Conservation (phyloP, 352 stramenopile genomes). For the Phytophthora sojae region DNA sequence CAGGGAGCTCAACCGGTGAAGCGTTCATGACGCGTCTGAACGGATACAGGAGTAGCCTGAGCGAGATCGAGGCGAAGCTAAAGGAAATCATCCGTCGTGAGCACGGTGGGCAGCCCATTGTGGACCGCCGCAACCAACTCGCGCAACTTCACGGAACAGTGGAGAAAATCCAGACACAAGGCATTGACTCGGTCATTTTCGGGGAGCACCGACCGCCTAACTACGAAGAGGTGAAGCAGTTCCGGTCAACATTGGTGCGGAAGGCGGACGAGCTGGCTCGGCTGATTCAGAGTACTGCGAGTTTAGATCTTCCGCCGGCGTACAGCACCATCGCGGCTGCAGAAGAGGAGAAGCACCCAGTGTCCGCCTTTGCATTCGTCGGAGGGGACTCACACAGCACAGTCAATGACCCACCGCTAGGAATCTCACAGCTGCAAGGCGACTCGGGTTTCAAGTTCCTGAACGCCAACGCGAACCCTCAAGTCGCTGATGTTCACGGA, state of each 20-base stretch:
- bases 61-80: constrained; percentile 57
- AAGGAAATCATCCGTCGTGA: constrained; percentile 63
- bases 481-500: constrained; percentile 25
- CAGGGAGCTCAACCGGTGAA: constrained; percentile 29
- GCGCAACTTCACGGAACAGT: constrained; percentile 78
- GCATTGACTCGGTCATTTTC: constrained; percentile 84
- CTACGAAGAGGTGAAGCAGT: constrained; percentile 74
- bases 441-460: constrained; percentile 57
- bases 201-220: constrained; percentile 69
- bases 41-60: constrained; percentile 52
- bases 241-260: constrained; percentile 72
- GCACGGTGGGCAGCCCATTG: constrained; percentile 44
- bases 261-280: constrained; percentile 69
- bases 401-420: constrained; percentile 39
- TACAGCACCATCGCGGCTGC: constrained; percentile 23
- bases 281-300: constrained; percentile 65
- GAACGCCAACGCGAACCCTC: constrained; percentile 41
- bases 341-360: constrained; percentile 43
- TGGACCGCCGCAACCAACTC: constrained; percentile 68
- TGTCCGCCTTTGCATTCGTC: constrained; percentile 69
- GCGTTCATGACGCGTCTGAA: constrained; percentile 57
- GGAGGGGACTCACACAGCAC: constrained; percentile 33
- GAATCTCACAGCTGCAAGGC: constrained; percentile 43
- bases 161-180: constrained; percentile 84
- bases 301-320: constrained; percentile 15